Percentiles rank a stretch among this genome's conserved stretches.
phyloP scores from a whole-genome alignment of 257 asterid species.

The Solanum ossicruentum region DNA sequence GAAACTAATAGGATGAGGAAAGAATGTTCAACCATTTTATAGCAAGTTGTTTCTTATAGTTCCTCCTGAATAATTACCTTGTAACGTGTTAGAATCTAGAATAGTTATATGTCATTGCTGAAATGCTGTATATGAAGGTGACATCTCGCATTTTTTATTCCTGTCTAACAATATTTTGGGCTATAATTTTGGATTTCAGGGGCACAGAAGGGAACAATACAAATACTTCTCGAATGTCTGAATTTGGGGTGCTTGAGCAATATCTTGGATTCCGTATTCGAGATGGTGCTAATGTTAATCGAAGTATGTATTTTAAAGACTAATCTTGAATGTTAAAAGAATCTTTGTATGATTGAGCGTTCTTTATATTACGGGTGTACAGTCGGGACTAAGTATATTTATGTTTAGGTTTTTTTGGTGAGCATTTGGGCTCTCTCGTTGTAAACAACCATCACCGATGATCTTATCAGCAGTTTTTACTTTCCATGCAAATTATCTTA shows the following conservation, averaged over 20 bases:
- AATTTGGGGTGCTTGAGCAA: slow-evolving; percentile 81
- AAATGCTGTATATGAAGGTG: neutral
- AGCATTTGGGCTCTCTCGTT: neutral
- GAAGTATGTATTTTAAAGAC: slow-evolving; percentile 26
- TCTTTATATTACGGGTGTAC: neutral
- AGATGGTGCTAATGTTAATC: slow-evolving; percentile 40
- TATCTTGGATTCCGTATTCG: slow-evolving; percentile 71
- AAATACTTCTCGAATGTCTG: slow-evolving; percentile 46
- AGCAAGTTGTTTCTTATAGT: neutral
- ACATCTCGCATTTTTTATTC: neutral
- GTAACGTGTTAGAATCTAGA: neutral
- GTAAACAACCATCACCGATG: neutral
- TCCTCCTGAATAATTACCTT: neutral
- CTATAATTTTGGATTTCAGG: slow-evolving; percentile 39
- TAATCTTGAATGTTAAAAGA: neutral
- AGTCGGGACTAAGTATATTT: neutral
- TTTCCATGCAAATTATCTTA: neutral
- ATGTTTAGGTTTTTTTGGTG: neutral
- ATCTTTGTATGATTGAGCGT: neutral
- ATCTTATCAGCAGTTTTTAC: neutral
- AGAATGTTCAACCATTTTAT: neutral
- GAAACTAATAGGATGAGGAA: neutral
- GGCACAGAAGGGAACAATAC: slow-evolving; percentile 50
- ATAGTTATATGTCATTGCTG: neutral
- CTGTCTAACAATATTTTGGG: neutral